These are phyloP conservation scores for Erigeron philadelphicus DNA, from an alignment of 140 eudicot species.

Conservation along the genomic window DNA sequence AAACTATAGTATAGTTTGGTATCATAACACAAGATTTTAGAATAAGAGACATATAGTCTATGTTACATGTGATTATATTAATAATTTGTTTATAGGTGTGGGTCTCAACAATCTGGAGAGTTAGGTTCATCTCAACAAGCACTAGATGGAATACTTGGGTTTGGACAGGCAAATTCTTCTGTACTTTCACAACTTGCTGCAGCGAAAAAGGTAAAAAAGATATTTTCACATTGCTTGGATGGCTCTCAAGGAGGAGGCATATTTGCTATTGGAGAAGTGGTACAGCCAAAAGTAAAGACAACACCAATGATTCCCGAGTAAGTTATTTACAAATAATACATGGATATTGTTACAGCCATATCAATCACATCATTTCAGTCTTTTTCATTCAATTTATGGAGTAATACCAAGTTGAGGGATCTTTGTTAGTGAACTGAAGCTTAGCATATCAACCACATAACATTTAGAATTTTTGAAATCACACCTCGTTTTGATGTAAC, in stretches of 20 bases:
- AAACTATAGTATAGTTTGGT: background rate
- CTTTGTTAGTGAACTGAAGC: background rate
- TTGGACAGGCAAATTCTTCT: conserved; percentile 75
- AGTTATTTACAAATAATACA: background rate
- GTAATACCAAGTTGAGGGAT: background rate
- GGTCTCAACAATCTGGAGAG: conserved; percentile 70
- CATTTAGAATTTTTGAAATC: background rate
- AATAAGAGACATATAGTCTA: conserved; percentile 1
- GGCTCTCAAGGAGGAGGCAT: conserved; percentile 72
- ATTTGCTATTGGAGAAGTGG: conserved; percentile 73
- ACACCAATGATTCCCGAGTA: conserved; percentile 62
- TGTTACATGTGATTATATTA: conserved; percentile 8
- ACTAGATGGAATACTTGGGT: conserved; percentile 78
- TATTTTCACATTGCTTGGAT: conserved; percentile 81
- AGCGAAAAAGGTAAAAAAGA: conserved; percentile 51
- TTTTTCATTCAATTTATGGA: background rate
- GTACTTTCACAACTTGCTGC: conserved; percentile 72
- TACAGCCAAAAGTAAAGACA: conserved; percentile 56
- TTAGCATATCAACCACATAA: background rate
- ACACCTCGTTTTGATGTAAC: background rate
- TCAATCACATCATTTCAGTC: background rate
- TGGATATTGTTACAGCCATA: background rate
- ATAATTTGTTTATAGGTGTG: conserved; percentile 47
- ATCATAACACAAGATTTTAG: conserved; percentile 1
- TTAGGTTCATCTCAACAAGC: conserved; percentile 56